Base-by-base conservation (phyloP, 345 rosid genomes). In the Streptanthus diversifolius region DNA sequence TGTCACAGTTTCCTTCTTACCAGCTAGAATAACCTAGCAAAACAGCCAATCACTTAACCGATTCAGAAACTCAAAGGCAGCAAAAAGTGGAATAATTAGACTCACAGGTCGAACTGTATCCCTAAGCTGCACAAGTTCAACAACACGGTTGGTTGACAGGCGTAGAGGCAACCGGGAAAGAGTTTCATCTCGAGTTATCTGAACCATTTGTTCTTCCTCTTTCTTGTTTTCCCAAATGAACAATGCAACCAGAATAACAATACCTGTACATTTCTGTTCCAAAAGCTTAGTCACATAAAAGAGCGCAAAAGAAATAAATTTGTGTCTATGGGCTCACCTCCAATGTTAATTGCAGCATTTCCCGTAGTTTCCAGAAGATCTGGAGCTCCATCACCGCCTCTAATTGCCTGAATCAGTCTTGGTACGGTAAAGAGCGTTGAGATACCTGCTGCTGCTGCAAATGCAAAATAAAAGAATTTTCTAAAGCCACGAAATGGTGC, bases 401-500 rank as follows among this genome's bases (percentile, higher is more conserved):
- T 71, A 68, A 91, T 60, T 8, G 92, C 97, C 60, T 61, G 85
- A 44, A 91, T 36, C 45, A 95, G 83, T 81, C 96, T 84, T 68
- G 99, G 99, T 68, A 85, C 61, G 2, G 99, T 91, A 62, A 95
- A 91, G 68, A 95, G 68, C 40, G 80, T 72, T 48, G 99, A 91
- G 79, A 95, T 91, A 67, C 99, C 96, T 2, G 99, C 95, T 72
- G 99, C 97, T 57, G 95, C 90, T 2, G 85, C 74, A 66, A 95
- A 80, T 62, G 97, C 98, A 47, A 89, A 71, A 52, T 83, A 83
- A 74, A 92, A 88, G 83, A 91, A 93, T 68, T 89, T 87, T 74
- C 97, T 84, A 75, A 91, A 68, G 41, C 97, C 97, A 18, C 96
- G 97, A 76, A 91, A 95, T 14, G 97, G 99, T 72, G 99, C 97